These are phyloP conservation scores for Dactylellina haptotyla DNA, from an alignment of 2,329 filamentous ascomycete genomes.

Conservation along the genomic window DNA sequence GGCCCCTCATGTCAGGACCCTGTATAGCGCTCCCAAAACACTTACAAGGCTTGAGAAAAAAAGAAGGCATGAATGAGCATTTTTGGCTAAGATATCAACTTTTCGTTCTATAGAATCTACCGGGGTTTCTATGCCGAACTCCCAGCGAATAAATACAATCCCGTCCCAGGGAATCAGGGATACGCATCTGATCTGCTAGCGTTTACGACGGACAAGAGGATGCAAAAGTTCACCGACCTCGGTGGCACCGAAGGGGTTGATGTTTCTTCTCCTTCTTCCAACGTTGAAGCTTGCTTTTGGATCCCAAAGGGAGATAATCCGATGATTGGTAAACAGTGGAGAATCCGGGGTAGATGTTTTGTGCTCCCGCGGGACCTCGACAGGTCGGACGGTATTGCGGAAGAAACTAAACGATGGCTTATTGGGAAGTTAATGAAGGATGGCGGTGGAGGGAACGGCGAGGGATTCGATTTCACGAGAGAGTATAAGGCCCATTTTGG, in stretches of 20 bases:
- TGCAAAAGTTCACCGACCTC: constrained; percentile 82
- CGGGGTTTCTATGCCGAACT: constrained; percentile 84
- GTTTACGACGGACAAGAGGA: constrained; percentile 87
- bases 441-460: constrained; percentile 57
- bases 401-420: constrained; percentile 34
- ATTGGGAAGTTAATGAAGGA: constrained; percentile 57
- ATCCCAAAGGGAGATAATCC: constrained; percentile 66
- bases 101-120: constrained; percentile 69
- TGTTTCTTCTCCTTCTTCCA: constrained; percentile 10
- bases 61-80: background rate
- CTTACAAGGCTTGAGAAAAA: background rate
- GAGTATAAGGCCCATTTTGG: constrained; percentile 91
- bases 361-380: constrained; percentile 70
- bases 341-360: constrained; percentile 79
- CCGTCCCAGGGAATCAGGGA: constrained; percentile 65
- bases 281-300: constrained; percentile 85
- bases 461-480: constrained; percentile 78
- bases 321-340: constrained; percentile 76
- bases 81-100: background rate
- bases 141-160: constrained; percentile 76
- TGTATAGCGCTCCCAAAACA: constrained; percentile 15
- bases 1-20: constrained; percentile 33
- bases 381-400: constrained; percentile 55
- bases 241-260: constrained; percentile 71
- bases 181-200: constrained; percentile 72